Evolutionary conservation across 768 basidiomycete species (phyloP), one percentile per base, ranked within the genome.

Genomic region (Tubosaeta brunneosetosa): DNA sequence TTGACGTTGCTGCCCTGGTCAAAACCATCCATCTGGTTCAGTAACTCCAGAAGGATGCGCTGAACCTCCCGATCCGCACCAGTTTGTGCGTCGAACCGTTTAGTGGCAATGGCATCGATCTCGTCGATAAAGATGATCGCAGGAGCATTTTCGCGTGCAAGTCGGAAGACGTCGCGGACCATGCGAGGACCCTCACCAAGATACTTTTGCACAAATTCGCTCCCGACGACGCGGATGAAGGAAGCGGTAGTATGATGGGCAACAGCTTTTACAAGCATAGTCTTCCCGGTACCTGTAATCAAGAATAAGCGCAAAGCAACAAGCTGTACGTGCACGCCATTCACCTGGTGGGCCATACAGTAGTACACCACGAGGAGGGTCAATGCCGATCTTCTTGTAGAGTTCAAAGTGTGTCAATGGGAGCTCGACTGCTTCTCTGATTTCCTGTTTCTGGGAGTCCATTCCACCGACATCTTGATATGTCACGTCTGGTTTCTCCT

Each of bases 11-110:
- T 94, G 4, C 89, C 89, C 70, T 99, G 97, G 71, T 99, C 97
- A 71, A 99, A 99, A 57, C 97, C 97, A 63, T 99, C 97, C 97
- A 99, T 99, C 66, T 99, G 97, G 67, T 95, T 98, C 54, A 99
- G 77, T 51, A 99, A 75, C 71, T 99, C 97, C 12, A 99, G 83
- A 57, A 99, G 71, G 65, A 99, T 98, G 72, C 97, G 91, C 71
- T 99, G 97, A 5, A 99, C 97, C 74, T 99, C 97, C 55, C 97
- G 81, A 73, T 99, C 97, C 10, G 97, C 97, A 64, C 97, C 97
- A 0, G 97, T 98, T 69, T 99, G 97, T 6, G 97, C 97, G 66
- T 98, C 97, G 71, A 99, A 99, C 66, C 95, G 93, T 72, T 99
- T 99, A 34, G 97, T 98, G 3, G 97, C 97, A 68, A 99, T 99